Base-by-base conservation (phyloP, 768 basidiomycete species). In the Russula sp. region DNA sequence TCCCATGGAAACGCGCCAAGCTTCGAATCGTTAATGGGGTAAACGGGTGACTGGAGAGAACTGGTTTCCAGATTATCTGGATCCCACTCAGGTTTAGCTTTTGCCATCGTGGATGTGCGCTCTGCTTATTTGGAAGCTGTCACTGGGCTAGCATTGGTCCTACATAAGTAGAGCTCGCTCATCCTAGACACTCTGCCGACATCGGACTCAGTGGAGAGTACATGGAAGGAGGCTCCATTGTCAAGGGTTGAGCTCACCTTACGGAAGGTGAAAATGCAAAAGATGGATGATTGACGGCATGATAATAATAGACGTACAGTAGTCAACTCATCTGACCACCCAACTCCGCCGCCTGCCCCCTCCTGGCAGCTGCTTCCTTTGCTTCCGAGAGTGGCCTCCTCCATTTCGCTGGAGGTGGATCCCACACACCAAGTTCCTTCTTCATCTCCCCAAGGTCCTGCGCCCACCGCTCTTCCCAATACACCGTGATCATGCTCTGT, bases 391-490 rank as follows among this genome's bases (percentile, higher is more conserved):
- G 75, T 40, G 85, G 83, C 69, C 81, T 83, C 63, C 86, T 81
- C 84, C 89, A 91, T 67, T 78, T 79, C 56, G 86, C 84, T 62
- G 83, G 78, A 11, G 94, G 93, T 14, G 93, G 88, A 69, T 92
- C 87, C 84, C 84, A 87, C 18, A 96, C 82, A 10, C 94, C 91
- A 24, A 97, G 78, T 72, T 97, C 93, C 66, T 77, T 81, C 77
- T 92, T 88, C 77, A 99, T 80, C 55, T 93, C 91, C 1, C 84
- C 85, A 1, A 96, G 74, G 65, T 89, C 81, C 75, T 92, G 86
- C 57, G 84, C 84, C 96, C 95, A 98, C 59, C 94, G 78, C 75
- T 93, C 82, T 76, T 98, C 97, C 96, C 97, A 98, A 71, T 95
- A 95, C 1, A 98, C 88, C 1, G 89, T 89, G 58, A 98, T 89